These are phyloP conservation scores for Talaromyces pinophilus DNA, from an alignment of 2,329 filamentous ascomycete genomes.

Conservation along the genomic window DNA sequence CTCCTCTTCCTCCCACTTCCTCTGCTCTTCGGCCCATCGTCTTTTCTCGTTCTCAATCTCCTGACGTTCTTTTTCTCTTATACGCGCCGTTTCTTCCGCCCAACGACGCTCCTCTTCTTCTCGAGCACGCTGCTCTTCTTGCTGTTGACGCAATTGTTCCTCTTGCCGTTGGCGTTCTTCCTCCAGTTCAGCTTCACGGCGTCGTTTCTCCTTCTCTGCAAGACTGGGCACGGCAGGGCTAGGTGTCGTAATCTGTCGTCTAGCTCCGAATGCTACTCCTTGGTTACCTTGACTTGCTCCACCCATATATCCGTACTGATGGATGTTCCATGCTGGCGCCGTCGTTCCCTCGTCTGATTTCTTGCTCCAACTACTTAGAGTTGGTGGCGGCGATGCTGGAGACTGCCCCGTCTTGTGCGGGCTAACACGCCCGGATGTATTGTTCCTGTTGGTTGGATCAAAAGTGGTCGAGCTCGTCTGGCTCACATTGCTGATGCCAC, in stretches of 20 bases:
- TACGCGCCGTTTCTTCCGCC: slow-evolving; percentile 48
- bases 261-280: slow-evolving; percentile 86
- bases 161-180: slow-evolving; percentile 54
- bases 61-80: slow-evolving; percentile 54
- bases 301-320: slow-evolving; percentile 97
- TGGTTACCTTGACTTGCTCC: slow-evolving; percentile 95
- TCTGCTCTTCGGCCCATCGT: slow-evolving; percentile 56
- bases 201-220: slow-evolving; percentile 77
- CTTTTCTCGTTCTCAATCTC: slow-evolving; percentile 50
- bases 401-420: slow-evolving; percentile 53
- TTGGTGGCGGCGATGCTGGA: slow-evolving; percentile 41
- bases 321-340: slow-evolving; percentile 94
- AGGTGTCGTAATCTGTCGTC: slow-evolving; percentile 87
- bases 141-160: slow-evolving; percentile 50
- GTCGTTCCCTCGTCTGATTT: slow-evolving; percentile 77
- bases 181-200: slow-evolving; percentile 58
- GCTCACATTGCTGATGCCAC: slow-evolving; percentile 33
- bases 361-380: slow-evolving; percentile 87
- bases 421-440: slow-evolving; percentile 56
- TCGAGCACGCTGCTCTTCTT: slow-evolving; percentile 49
- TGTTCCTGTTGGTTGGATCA: slow-evolving; percentile 41
- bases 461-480: slow-evolving; percentile 47
- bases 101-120: slow-evolving; percentile 50
- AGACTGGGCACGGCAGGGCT: slow-evolving; percentile 76
- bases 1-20: slow-evolving; percentile 74